A percentile compares a stretch with the other conserved stretches of the same genome.
phyloP scores from a whole-genome alignment of 2,329 filamentous ascomycete species.

The Graphilbum fragrans region DNA sequence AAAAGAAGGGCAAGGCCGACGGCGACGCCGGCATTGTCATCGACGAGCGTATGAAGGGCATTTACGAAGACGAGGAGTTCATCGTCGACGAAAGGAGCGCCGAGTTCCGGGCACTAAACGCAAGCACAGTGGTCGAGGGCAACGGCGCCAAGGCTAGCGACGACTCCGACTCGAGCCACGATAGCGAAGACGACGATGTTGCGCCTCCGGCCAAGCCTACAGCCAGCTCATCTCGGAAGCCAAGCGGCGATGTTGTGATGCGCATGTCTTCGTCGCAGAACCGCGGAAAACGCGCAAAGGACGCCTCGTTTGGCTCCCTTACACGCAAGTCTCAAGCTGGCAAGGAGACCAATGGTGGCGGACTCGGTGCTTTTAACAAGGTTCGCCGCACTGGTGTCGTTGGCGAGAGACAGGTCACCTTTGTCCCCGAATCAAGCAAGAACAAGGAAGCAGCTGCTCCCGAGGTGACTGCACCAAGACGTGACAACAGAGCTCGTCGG shows the following conservation, averaged over 20 bases:
- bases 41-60: constrained; percentile 73
- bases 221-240: not conserved
- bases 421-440: constrained; percentile 48
- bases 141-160: constrained; percentile 22
- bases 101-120: constrained; percentile 83
- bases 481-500: constrained; percentile 34
- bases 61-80: constrained; percentile 93
- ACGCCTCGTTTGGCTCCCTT: constrained; percentile 45
- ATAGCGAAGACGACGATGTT: constrained; percentile 20
- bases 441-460: constrained; percentile 25
- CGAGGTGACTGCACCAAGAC: constrained; percentile 8
- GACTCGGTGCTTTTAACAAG: not conserved
- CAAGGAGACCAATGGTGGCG: not conserved
- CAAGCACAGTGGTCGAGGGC: constrained; percentile 55
- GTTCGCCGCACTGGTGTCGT: constrained; percentile 20
- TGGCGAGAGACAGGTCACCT: constrained; percentile 59
- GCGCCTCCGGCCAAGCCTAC: constrained; percentile 14
- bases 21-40: constrained; percentile 56
- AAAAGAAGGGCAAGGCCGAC: constrained; percentile 45
- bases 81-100: constrained; percentile 77
- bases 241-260: constrained; percentile 35
- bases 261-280: constrained; percentile 58
- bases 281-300: constrained; percentile 40
- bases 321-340: constrained; percentile 26
- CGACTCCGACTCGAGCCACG: constrained; percentile 25